Conservation (phyloP, 140 eudicot genomes). For the Bidens hawaiensis region DNA sequence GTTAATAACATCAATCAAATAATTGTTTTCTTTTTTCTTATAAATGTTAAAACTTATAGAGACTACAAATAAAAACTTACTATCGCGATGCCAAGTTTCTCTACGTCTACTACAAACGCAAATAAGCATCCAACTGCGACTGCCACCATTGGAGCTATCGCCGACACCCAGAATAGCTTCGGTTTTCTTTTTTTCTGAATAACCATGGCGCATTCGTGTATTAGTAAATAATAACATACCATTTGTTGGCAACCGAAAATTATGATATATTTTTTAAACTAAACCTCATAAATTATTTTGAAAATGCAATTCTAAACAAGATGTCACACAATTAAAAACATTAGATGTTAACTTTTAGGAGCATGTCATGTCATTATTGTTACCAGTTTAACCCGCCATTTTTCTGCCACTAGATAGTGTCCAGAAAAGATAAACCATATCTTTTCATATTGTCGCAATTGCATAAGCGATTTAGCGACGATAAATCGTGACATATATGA, state of each 20-base stretch:
- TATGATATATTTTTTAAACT: too few relatives aligned
- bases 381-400: background rate
- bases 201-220: background rate
- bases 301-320: background rate
- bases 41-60: background rate
- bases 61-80: slow-evolving; percentile 31
- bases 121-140: slow-evolving; percentile 57
- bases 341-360: background rate
- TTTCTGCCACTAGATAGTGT: background rate
- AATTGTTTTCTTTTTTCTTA: background rate
- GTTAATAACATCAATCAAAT: background rate
- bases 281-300: background rate
- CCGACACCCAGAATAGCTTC: slow-evolving; percentile 73
- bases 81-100: slow-evolving; percentile 60
- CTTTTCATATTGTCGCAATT: background rate
- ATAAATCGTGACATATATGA: background rate
- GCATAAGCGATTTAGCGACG: background rate
- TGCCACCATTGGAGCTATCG: slow-evolving; percentile 64
- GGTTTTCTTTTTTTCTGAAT: slow-evolving; percentile 71
- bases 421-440: background rate
- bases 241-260: too few relatives aligned
- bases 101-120: slow-evolving; percentile 48
- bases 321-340: background rate
- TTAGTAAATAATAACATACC: background rate
- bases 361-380: background rate